These are phyloP conservation scores for Trichophyton simii DNA, from an alignment of 2,329 filamentous ascomycete species.

Conservation along the genomic window DNA sequence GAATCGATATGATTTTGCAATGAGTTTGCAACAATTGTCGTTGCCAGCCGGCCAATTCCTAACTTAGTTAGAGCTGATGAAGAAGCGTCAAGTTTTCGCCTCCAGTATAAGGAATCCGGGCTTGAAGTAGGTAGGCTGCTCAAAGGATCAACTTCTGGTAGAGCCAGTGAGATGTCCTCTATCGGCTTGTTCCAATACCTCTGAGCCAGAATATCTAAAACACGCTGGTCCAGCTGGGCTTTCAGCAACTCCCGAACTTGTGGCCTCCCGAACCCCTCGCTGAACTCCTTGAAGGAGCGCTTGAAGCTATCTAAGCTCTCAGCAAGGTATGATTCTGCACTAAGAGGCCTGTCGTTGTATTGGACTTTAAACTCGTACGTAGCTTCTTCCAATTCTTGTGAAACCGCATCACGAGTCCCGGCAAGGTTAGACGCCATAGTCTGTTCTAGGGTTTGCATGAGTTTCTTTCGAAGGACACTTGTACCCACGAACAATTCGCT, in stretches of 20 bases:
- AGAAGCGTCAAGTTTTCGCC: constrained; percentile 83
- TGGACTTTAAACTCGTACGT: constrained; percentile 99
- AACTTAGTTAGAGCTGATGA: constrained; percentile 83
- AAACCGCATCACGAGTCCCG: constrained; percentile 80
- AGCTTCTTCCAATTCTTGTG: constrained; percentile 88
- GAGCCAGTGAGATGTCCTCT: constrained; percentile 58
- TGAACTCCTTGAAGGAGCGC: constrained; percentile 90
- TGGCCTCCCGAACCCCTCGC: constrained; percentile 74
- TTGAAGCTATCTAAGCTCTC: constrained; percentile 95
- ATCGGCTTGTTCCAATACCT: constrained; percentile 97
- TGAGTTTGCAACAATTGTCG: constrained; percentile 77
- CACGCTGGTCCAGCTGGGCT: constrained; percentile 82
- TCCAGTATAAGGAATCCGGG: constrained; percentile 79
- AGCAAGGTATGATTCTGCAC: constrained; percentile 89
- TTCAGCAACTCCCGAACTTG: constrained; percentile 87
- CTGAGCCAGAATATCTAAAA: constrained; percentile 82
- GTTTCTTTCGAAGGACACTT: constrained; percentile 75
- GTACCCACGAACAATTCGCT: constrained; percentile 69
- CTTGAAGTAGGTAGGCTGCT: constrained; percentile 73
- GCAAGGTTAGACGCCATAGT: constrained; percentile 92
- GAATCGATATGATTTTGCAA: constrained; percentile 72
- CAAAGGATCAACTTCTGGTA: constrained; percentile 58
- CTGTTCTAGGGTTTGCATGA: constrained; percentile 93
- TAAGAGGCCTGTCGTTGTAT: constrained; percentile 91
- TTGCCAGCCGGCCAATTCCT: constrained; percentile 83